These are phyloP conservation scores for Terfezia claveryi DNA, from an alignment of 495 filamentous ascomycete species.

Conservation along the genomic window DNA sequence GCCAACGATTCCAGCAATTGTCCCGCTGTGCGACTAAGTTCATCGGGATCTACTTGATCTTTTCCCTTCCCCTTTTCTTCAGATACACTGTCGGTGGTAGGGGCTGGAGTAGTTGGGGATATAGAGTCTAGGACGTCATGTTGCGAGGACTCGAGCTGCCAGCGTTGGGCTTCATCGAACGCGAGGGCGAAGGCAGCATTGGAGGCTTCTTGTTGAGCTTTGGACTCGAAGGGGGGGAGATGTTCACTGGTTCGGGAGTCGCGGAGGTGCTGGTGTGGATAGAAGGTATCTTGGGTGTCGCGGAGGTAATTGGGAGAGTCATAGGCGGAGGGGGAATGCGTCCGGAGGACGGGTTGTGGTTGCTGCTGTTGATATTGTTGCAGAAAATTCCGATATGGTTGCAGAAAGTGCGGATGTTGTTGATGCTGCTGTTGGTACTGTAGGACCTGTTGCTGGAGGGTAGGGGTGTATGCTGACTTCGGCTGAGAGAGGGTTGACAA, in stretches of 20 bases:
- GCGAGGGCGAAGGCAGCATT: constrained; percentile 43
- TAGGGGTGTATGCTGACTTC: constrained; percentile 11
- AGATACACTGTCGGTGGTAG: constrained; percentile 10
- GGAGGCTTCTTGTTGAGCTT: constrained; percentile 21
- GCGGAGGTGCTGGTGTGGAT: not conserved
- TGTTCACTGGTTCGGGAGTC: not conserved
- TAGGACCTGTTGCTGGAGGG: not conserved
- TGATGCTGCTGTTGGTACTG: not conserved
- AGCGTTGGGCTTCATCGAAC: constrained; percentile 25
- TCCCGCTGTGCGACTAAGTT: constrained; percentile 47
- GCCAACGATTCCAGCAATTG: constrained; percentile 46
- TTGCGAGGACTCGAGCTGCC: constrained; percentile 2
- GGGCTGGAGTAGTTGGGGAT: not conserved
- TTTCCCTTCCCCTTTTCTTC: constrained; percentile 24
- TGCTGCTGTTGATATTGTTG: not conserved
- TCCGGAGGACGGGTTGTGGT: constrained; percentile 1
- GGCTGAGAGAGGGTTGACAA: constrained; percentile 1
- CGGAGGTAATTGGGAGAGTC: not conserved
- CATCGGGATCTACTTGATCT: constrained; percentile 28
- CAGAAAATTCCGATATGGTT: not conserved
- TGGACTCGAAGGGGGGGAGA: not conserved
- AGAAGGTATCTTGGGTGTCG: not conserved
- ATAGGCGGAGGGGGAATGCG: not conserved
- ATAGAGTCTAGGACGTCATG: not conserved
- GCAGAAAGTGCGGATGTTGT: not conserved